Conservation (phyloP, 2,329 filamentous ascomycete species). For the Cladosporium velox region DNA sequence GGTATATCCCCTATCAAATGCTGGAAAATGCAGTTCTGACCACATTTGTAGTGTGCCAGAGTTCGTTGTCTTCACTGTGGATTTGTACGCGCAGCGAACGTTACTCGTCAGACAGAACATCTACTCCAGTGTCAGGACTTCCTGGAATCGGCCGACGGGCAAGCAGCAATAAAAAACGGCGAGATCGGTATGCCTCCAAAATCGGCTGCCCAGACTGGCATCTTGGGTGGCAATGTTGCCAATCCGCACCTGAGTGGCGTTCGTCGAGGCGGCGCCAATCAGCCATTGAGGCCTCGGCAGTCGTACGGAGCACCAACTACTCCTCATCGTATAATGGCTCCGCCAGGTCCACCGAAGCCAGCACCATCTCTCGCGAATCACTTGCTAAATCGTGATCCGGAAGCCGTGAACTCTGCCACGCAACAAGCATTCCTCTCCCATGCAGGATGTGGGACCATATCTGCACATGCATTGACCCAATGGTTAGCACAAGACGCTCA, state of each 20-base stretch:
- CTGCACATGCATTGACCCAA: constrained; percentile 57
- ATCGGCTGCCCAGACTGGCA: constrained; percentile 34
- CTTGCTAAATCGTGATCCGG: constrained; percentile 54
- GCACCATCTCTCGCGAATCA: constrained; percentile 57
- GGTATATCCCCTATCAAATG: background rate
- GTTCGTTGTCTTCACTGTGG: constrained; percentile 53
- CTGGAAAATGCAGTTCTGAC: background rate
- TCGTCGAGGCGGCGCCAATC: constrained; percentile 18
- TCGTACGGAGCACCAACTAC: constrained; percentile 27
- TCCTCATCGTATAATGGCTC: constrained; percentile 36
- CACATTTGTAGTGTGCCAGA: constrained; percentile 38
- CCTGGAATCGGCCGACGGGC: constrained; percentile 47
- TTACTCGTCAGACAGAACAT: constrained; percentile 54
- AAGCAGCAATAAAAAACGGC: constrained; percentile 36
- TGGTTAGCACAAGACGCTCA: constrained; percentile 74
- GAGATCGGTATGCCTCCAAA: constrained; percentile 27
- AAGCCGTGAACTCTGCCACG: constrained; percentile 58
- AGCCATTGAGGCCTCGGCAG: constrained; percentile 22
- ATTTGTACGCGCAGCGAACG: constrained; percentile 54
- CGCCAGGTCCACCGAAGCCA: constrained; percentile 27
- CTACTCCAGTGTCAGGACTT: constrained; percentile 50
- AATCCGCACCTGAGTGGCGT: constrained; percentile 41
- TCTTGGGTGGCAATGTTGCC: constrained; percentile 49
- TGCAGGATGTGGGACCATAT: constrained; percentile 63
- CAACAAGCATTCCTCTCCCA: constrained; percentile 66